Evolutionary conservation across 2,329 filamentous ascomycete species (phyloP), one percentile per base, ranked within the genome.

Genomic region (Fusarium vanettenii): DNA sequence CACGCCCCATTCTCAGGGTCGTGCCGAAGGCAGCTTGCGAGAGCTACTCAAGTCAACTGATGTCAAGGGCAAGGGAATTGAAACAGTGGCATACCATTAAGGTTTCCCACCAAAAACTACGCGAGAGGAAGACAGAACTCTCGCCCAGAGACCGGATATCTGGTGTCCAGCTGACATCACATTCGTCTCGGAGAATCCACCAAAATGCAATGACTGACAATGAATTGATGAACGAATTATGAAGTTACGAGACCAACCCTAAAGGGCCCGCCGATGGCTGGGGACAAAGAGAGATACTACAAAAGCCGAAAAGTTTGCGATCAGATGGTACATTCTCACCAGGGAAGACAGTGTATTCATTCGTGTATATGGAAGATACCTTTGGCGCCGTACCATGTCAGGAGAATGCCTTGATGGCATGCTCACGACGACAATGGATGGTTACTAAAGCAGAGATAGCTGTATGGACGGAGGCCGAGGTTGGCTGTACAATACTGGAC

Each of bases 11-110:
- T 76, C 81, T 50, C 77, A 80, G 62, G 85, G 87, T 69, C 85
- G 89, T 76, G 90, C 90, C 1, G 89, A 90, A 78, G 88, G 89
- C 2, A 90, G 87, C 64, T 81, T 92, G 25, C 84, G 88, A 64
- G 85, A 89, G 48, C 78, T 92, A 20, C 80, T 92, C 13, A 87
- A 83, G 71, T 77, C 76, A 16, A 77, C 80, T 6, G 80, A 82
- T 43, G 56, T 71, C 41, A 84, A 84, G 70, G 82, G 81, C 10
- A 85, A 85, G 67, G 78, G 76, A 1, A 70, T 80, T 3, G 80
- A 82, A 37, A 75, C 69, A 13, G 43, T 70, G 13, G 64, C 62
- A 14, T 71, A 64, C 39, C 60, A 55, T 43, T 72, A 33, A 72
- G 5, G 25, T 31, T 18, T 31, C 35, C 16, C 22, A 43, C 27